These are phyloP conservation scores for Dothiorella sarmentorum DNA, from an alignment of 2,329 filamentous ascomycete genomes.

Conservation along the genomic window DNA sequence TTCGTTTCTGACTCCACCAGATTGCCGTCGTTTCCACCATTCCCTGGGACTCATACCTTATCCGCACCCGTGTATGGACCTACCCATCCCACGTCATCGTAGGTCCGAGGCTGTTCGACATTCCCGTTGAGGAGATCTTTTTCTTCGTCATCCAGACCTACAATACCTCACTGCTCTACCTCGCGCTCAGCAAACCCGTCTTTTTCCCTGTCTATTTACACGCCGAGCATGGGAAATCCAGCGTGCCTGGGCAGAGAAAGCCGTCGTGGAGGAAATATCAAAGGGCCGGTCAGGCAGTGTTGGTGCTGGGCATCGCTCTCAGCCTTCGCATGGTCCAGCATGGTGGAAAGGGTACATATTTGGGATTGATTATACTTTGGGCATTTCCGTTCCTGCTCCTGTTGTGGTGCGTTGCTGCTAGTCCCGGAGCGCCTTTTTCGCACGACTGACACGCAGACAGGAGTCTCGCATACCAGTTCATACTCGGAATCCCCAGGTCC, in stretches of 20 bases:
- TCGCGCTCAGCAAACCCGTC: conserved; percentile 62
- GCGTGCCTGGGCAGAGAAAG: background rate
- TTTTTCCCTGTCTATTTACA: conserved; percentile 55
- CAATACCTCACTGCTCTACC: conserved; percentile 65
- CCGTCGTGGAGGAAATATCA: conserved; percentile 32
- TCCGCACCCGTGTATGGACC: conserved; percentile 65
- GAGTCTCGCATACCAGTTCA: conserved; percentile 61
- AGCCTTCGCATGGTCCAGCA: conserved; percentile 45
- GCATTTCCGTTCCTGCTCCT: conserved; percentile 63
- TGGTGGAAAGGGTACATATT: conserved; percentile 57
- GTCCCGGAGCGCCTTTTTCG: background rate
- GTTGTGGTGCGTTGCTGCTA: conserved; percentile 47
- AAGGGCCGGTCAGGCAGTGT: conserved; percentile 47
- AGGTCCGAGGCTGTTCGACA: conserved; percentile 60
- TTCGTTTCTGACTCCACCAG: conserved; percentile 32
- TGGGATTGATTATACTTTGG: conserved; percentile 69
- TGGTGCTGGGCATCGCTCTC: conserved; percentile 44
- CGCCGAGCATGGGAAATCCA: conserved; percentile 31
- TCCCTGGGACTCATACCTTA: conserved; percentile 75
- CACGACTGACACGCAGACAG: conserved; percentile 28
- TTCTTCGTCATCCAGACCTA: conserved; percentile 78
- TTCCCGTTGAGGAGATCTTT: conserved; percentile 70
- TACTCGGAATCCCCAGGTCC: conserved; percentile 56
- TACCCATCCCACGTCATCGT: conserved; percentile 65
- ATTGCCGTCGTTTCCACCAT: conserved; percentile 66